Evolutionary conservation across 1,284 basidiomycete species (phyloP).

Genomic region (Microbotryum scabiosae): DNA sequence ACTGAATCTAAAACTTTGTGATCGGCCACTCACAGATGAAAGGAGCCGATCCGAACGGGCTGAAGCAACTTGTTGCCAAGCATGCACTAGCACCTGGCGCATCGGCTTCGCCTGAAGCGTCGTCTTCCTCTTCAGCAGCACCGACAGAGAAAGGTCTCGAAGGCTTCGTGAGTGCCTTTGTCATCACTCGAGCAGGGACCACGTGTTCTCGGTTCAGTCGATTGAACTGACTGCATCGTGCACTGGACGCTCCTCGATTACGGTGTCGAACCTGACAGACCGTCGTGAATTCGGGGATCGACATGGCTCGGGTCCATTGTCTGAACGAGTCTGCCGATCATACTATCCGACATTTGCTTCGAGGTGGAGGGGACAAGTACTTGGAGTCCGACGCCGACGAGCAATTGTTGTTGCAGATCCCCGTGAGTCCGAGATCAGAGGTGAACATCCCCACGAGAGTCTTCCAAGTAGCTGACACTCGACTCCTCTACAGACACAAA

Average conservation of each 20-base stretch:
- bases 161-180: conserved; percentile 23
- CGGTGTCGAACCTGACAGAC: conserved; percentile 6
- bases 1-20: neutral
- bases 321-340: conserved; percentile 31
- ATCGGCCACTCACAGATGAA: conserved; percentile 13
- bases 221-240: neutral
- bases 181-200: too few relatives aligned
- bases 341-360: conserved; percentile 28
- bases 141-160: conserved; percentile 31
- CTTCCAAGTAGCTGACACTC: too few relatives aligned
- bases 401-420: conserved; percentile 32
- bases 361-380: conserved; percentile 27
- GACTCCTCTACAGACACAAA: conserved; percentile 1
- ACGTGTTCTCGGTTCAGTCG: neutral
- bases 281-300: conserved; percentile 26
- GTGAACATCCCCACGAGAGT: too few relatives aligned
- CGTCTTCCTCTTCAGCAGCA: neutral
- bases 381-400: conserved; percentile 34
- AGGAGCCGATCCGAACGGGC: conserved; percentile 30
- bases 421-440: conserved; percentile 5
- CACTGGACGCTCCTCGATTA: too few relatives aligned
- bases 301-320: conserved; percentile 29
- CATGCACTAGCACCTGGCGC: conserved; percentile 21
- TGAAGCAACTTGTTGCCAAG: conserved; percentile 26
- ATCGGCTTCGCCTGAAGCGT: neutral